Percentiles rank a stretch among this genome's conserved stretches.
These are phyloP conservation scores for Colletotrichum sidae DNA, from an alignment of 2,329 filamentous ascomycete genomes.

Conservation along the genomic window DNA sequence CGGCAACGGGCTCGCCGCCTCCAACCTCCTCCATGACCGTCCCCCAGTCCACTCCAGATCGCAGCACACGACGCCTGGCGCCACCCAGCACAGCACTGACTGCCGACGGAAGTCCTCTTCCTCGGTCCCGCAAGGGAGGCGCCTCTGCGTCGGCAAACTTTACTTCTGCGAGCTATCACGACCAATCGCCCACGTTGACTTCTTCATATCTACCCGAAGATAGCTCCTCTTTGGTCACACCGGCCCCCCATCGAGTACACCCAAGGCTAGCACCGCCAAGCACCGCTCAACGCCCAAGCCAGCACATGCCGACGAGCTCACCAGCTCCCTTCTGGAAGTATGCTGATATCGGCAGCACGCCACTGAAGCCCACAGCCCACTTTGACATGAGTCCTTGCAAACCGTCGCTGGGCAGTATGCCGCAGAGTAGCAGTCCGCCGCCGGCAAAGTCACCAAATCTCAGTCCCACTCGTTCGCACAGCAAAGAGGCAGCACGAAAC, in stretches of 20 bases:
- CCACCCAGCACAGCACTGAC: slow-evolving; percentile 50
- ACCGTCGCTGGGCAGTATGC: slow-evolving; percentile 48
- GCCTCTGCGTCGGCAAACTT: slow-evolving; percentile 57
- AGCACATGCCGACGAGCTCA: slow-evolving; percentile 87
- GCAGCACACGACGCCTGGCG: slow-evolving; percentile 49
- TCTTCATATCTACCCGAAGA: slow-evolving; percentile 74
- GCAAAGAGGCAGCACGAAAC: slow-evolving; percentile 38
- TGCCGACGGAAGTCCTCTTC: slow-evolving; percentile 72
- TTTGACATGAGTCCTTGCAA: slow-evolving; percentile 73
- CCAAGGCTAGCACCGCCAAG: slow-evolving; percentile 83
- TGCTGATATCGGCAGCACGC: slow-evolving; percentile 80
- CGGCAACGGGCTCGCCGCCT: slow-evolving; percentile 66
- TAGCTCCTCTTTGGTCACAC: slow-evolving; percentile 73
- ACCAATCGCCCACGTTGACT: slow-evolving; percentile 70
- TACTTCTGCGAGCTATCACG: slow-evolving; percentile 62
- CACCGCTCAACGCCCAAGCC: slow-evolving; percentile 83
- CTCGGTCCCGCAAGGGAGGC: slow-evolving; percentile 64
- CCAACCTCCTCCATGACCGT: slow-evolving; percentile 61
- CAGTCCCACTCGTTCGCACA: slow-evolving; percentile 57
- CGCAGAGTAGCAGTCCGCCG: slow-evolving; percentile 70
- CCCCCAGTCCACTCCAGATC: slow-evolving; percentile 70
- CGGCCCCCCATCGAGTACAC: slow-evolving; percentile 78
- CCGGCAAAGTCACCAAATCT: slow-evolving; percentile 64
- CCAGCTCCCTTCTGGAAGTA: slow-evolving; percentile 92
- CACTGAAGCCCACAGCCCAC: slow-evolving; percentile 61